Base-by-base conservation (phyloP, 768 basidiomycete species). In the Termitomyces titanicus region DNA sequence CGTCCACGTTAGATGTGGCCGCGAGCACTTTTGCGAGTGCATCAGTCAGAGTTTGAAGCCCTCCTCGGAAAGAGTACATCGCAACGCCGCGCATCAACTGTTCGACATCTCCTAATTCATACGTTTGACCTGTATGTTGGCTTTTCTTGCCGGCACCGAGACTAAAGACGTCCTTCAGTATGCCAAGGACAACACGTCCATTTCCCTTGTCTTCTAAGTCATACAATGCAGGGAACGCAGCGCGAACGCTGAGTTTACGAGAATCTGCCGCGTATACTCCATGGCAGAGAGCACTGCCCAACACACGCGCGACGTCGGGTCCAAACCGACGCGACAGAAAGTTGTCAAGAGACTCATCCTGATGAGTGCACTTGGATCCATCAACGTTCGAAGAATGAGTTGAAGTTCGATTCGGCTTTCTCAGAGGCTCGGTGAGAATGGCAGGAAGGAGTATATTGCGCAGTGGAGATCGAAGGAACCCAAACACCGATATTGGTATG, bases 251-350 rank as follows among this genome's bases (percentile, higher is more conserved):
- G 17, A 98, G 70, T 38, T 73, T 63, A 2, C 89, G 73, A 2
- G 94, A 82, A 63, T 96, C 93, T 0, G 92, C 83, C 1, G 93
- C 94, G 66, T 98, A 98, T 53, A 98, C 89, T 0, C 96, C 96
- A 64, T 97, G 95, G 1, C 94, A 83, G 55, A 97, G 73, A 0
- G 95, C 88, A 79, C 92, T 65, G 39, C 89, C 84, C 52, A 98
- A 78, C 3, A 80, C 78, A 15, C 84, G 79, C 1, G 95, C 92
- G 61, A 95, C 81, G 2, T 76, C 69, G 6, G 76, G 67, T 0
- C 92, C 91, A 54, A 97, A 89, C 22, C 92, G 77, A 12, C 91
- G 78, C 0, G 80, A 67, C 53, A 98, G 66, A 60, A 98, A 90
- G 0, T 82, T 69, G 58, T 98, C 86, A 8, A 98, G 76, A 0